Evolutionary conservation across 2,329 filamentous ascomycete genomes (phyloP).

Genomic region (Cercospora brassicicola): DNA sequence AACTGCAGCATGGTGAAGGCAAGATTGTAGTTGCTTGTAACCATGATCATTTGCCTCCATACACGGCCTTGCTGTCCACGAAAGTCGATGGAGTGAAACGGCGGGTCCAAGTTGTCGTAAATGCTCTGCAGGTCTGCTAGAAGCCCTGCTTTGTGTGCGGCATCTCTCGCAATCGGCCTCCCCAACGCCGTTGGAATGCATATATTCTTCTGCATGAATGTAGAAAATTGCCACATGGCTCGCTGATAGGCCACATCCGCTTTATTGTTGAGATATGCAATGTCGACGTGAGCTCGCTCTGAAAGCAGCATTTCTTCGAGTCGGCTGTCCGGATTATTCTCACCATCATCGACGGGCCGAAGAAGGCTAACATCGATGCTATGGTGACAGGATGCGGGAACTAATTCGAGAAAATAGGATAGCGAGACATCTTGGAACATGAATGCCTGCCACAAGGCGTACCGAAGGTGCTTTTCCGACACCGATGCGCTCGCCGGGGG

Average conservation of each 20-base stretch:
- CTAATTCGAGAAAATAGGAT: constrained; percentile 66
- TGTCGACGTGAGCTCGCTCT: not conserved
- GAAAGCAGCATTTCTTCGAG: constrained; percentile 1
- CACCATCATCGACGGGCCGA: not conserved
- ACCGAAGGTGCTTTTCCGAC: constrained; percentile 70
- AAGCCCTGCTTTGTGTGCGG: not conserved
- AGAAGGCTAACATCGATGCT: not conserved
- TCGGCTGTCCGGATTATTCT: not conserved
- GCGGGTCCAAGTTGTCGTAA: not conserved
- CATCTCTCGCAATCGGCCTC: not conserved
- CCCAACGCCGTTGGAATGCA: not conserved
- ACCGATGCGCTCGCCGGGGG: constrained; percentile 62
- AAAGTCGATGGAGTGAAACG: not conserved
- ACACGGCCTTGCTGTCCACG: not conserved
- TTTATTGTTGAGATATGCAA: not conserved
- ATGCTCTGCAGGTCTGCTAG: not conserved
- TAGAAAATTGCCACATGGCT: not conserved
- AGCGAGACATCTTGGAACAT: constrained; percentile 78
- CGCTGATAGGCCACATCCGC: not conserved
- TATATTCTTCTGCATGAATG: not conserved
- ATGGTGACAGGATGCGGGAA: not conserved
- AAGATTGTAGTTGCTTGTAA: constrained; percentile 5
- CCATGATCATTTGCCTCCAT: constrained; percentile 3
- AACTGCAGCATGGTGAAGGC: not conserved
- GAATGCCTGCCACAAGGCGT: constrained; percentile 79